A percentile compares a stretch with the other conserved stretches of the same genome.
Evolutionary conservation across 306 rosid genomes (phyloP).

Genomic region (Senna siamea): DNA sequence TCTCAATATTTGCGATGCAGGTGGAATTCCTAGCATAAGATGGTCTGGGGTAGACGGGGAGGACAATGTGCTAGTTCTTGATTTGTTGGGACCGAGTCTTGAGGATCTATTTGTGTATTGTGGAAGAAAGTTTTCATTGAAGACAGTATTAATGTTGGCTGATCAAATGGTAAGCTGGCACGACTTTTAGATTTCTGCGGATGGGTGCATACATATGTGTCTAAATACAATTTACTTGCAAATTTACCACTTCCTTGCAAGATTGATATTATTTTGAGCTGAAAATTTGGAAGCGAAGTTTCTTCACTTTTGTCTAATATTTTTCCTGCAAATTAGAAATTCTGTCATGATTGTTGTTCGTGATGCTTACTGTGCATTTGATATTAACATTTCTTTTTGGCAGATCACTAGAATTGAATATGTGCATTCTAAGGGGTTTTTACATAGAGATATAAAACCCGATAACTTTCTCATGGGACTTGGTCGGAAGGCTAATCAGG

Average conservation of each 20-base stretch:
- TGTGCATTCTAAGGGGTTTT: conserved; percentile 90
- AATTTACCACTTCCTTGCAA: not conserved
- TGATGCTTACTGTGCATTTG: not conserved
- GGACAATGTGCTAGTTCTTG: conserved; percentile 57
- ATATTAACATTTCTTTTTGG: not conserved
- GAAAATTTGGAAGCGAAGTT: not conserved
- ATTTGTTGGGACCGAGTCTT: conserved; percentile 65
- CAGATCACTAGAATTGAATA: conserved; percentile 90
- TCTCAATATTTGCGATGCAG: too few relatives aligned
- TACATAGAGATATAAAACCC: conserved; percentile 93
- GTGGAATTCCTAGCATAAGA: conserved; percentile 57
- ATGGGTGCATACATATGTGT: not conserved
- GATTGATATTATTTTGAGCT: conserved; percentile 1
- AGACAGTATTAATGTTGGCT: conserved; percentile 61
- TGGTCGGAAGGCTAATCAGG: conserved; percentile 98
- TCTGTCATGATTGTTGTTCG: not conserved
- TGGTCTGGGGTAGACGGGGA: conserved; percentile 61
- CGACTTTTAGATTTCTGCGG: not conserved
- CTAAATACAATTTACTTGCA: too few relatives aligned
- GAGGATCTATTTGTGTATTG: conserved; percentile 66
- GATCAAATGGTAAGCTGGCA: conserved; percentile 58
- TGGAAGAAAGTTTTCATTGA: conserved; percentile 60
- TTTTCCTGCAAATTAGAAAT: not conserved
- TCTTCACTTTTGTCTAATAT: conserved; percentile 4
- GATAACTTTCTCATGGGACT: conserved; percentile 99